Percentiles rank a stretch among this genome's conserved stretches.
Conservation (phyloP, 805 yeast species). For the Cyberlindnera americana region DNA sequence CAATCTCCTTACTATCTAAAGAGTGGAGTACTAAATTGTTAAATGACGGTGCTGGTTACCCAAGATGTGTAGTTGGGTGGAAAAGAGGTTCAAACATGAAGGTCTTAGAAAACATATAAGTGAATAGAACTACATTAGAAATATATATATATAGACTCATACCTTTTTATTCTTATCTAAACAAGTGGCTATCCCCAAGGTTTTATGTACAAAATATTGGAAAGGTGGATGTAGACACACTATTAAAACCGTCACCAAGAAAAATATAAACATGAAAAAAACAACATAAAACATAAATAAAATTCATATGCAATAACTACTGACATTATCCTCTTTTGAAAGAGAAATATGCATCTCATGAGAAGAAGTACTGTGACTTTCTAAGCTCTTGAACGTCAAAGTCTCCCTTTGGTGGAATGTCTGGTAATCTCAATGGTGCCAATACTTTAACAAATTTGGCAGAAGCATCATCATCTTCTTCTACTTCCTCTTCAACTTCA, state of each 20-base stretch:
- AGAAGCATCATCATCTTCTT: constrained; percentile 16
- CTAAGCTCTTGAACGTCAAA: constrained; percentile 74
- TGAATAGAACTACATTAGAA: background rate
- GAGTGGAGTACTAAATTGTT: constrained; percentile 49
- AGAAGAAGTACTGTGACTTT: constrained; percentile 77
- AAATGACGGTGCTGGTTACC: constrained; percentile 47
- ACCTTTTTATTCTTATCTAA: too few species aligned
- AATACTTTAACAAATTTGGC: constrained; percentile 35
- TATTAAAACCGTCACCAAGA: too few species aligned
- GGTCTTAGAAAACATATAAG: constrained; percentile 4
- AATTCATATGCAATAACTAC: constrained; percentile 2
- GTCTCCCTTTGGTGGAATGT: constrained; percentile 74
- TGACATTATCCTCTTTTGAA: background rate
- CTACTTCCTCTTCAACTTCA: constrained; percentile 15
- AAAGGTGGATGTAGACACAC: too few species aligned
- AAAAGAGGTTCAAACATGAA: constrained; percentile 25
- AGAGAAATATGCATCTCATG: too few species aligned
- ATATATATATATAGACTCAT: background rate
- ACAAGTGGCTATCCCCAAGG: too few species aligned
- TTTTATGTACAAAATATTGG: too few species aligned
- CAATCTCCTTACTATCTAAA: constrained; percentile 25
- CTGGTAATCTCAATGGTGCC: constrained; percentile 68
- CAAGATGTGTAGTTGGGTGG: constrained; percentile 69
- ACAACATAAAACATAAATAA: background rate
- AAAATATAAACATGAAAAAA: too few species aligned